phyloP scores from a whole-genome alignment of 2,329 filamentous ascomycete species.

The Apiospora kogelbergensis region DNA sequence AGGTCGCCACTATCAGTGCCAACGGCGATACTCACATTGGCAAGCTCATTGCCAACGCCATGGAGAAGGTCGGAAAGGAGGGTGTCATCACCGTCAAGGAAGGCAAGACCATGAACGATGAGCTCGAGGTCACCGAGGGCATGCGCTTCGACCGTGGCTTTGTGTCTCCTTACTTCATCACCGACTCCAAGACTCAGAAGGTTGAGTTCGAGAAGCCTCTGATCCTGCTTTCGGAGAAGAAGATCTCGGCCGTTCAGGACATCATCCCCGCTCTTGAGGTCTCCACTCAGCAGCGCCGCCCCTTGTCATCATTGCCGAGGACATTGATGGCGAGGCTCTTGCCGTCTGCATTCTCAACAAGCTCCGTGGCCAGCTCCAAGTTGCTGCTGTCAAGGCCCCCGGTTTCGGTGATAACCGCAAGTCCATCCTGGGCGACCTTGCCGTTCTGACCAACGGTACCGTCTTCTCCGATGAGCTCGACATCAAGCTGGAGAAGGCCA shows the following conservation, averaged over 20 bases:
- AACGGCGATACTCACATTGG: conserved; percentile 97
- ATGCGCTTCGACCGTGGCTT: conserved; percentile 99
- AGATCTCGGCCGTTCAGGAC: conserved; percentile 98
- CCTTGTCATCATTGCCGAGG: conserved; percentile 97
- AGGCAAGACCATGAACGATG: conserved; percentile 96
- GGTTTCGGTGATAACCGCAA: conserved; percentile 99
- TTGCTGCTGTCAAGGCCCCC: conserved; percentile 96
- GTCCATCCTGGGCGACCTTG: conserved; percentile 96
- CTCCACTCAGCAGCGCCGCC: conserved; percentile 91
- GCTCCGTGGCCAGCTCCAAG: conserved; percentile 98
- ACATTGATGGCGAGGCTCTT: conserved; percentile 97
- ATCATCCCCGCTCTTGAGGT: conserved; percentile 98
- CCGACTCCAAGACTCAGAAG: conserved; percentile 97
- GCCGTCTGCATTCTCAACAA: conserved; percentile 99
- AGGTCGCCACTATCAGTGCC: conserved; percentile 97
- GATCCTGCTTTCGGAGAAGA: conserved; percentile 99
- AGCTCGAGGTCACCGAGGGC: conserved; percentile 98
- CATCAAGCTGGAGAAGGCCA: conserved; percentile 98
- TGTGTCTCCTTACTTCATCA: conserved; percentile 99
- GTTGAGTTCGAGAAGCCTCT: conserved; percentile 99
- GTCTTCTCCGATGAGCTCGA: conserved; percentile 99
- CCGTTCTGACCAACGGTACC: conserved; percentile 91
- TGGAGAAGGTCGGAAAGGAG: conserved; percentile 99
- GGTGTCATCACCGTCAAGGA: conserved; percentile 99
- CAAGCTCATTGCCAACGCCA: conserved; percentile 92